A percentile compares a stretch with the other conserved stretches of the same genome.
These are phyloP conservation scores for Medicago arabica DNA, from an alignment of 306 rosid genomes.

Conservation along the genomic window DNA sequence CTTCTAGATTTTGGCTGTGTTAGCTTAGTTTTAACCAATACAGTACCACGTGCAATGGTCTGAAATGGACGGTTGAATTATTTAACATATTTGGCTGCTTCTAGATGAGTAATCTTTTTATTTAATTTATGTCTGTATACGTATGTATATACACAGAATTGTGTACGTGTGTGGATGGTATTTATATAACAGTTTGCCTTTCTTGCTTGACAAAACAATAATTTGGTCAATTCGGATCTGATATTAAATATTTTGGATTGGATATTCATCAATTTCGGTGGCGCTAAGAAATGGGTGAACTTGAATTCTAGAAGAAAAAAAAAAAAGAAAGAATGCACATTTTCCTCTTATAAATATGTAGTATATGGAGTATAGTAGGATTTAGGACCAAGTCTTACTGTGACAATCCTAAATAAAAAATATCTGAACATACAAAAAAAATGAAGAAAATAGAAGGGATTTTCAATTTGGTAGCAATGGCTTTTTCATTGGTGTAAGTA, in stretches of 20 bases:
- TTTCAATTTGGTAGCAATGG: no score
- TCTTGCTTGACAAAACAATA: not conserved
- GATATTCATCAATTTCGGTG: slow-evolving; percentile 29
- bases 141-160: not conserved
- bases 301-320: slow-evolving; percentile 43
- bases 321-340: not conserved
- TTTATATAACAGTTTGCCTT: not conserved
- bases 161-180: not conserved
- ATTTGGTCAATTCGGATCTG: slow-evolving; percentile 19
- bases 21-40: not conserved
- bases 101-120: slow-evolving; percentile 25
- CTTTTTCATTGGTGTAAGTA: no score
- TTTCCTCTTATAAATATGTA: no score
- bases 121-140: not conserved
- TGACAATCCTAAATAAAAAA: no score
- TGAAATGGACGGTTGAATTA: not conserved
- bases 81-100: slow-evolving; percentile 16
- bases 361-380: no score
- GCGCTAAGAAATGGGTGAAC: slow-evolving; percentile 11
- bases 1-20: not conserved
- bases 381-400: no score
- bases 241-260: not conserved
- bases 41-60: slow-evolving; percentile 16
- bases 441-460: no score
- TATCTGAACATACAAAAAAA: no score